Conservation (phyloP, 768 basidiomycete genomes). For the Harrya chromipes region DNA sequence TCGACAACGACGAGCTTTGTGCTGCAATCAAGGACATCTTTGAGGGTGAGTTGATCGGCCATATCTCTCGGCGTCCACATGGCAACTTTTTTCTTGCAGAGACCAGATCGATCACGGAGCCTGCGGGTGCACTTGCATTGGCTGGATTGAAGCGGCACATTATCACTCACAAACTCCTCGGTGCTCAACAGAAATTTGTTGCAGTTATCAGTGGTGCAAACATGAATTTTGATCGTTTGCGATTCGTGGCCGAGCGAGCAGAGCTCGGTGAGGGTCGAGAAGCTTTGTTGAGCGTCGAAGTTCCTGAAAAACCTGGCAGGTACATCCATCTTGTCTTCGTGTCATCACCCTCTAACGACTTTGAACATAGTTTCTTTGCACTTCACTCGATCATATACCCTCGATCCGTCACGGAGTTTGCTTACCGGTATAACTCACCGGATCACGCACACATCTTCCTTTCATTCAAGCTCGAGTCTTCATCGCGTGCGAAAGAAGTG, state of each 20-base stretch:
- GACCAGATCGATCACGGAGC: slow-evolving; percentile 94
- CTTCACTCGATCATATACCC: slow-evolving; percentile 88
- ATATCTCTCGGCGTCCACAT: background rate
- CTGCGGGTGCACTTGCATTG: slow-evolving; percentile 89
- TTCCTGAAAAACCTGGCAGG: slow-evolving; percentile 93
- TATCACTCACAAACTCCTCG: slow-evolving; percentile 71
- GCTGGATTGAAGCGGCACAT: slow-evolving; percentile 93
- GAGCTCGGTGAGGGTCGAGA: slow-evolving; percentile 95
- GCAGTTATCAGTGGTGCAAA: slow-evolving; percentile 94
- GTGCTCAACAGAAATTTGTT: slow-evolving; percentile 84
- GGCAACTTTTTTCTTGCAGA: slow-evolving; percentile 38
- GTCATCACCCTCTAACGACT: background rate
- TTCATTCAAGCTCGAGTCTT: slow-evolving; percentile 78
- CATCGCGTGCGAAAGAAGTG: slow-evolving; percentile 56
- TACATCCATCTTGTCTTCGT: slow-evolving; percentile 29
- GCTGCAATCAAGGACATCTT: slow-evolving; percentile 99
- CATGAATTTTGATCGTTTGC: slow-evolving; percentile 96
- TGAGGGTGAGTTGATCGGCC: slow-evolving; percentile 58
- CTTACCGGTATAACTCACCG: slow-evolving; percentile 81
- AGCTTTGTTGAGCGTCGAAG: slow-evolving; percentile 89
- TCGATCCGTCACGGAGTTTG: slow-evolving; percentile 91
- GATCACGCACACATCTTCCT: slow-evolving; percentile 82
- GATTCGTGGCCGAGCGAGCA: slow-evolving; percentile 98
- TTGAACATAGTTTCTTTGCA: slow-evolving; percentile 66
- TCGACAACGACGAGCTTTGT: slow-evolving; percentile 94